Base-by-base conservation (phyloP, 495 filamentous ascomycete species). In the Pseudoneurospora amorphoporcata region DNA sequence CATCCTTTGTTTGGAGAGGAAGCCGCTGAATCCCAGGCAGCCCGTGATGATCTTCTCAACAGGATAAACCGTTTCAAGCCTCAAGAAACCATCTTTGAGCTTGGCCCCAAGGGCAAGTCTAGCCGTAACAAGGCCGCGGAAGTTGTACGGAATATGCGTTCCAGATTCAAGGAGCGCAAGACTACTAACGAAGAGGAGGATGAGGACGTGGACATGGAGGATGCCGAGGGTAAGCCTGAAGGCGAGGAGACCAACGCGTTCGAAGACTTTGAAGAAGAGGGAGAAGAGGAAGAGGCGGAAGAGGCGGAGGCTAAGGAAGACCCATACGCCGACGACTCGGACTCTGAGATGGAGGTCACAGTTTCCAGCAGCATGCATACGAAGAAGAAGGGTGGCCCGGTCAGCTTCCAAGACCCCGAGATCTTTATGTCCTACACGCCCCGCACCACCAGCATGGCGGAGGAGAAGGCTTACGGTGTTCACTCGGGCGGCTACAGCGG, bases 361-460 rank as follows among this genome's bases (percentile, higher is more conserved):
- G 90, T 98, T 76, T 90, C 91, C 10, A 88, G 91, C 77, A 78
- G 84, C 65, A 65, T 65, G 53, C 53, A 65, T 17, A 80, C 88
- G n/a, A 84, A 89, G 72, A 72, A 82, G 39, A 85, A 79, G 47
- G 84, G 83, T 68, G 77, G 81, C 29, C 73, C 79, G 3, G 82
- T 86, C 39, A 83, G 86, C 37, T 97, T 89, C 84, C 85, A 92
- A 79, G 94, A 97, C 79, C 86, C 91, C 4, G 95, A 97, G 53
- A 87, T 93, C 77, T 99, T 95, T 87, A 98, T 99, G 92, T 91
- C 92, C 19, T 99, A 99, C 86, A 91, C 87, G 0, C 95, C 95
- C 0, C 87, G 88, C 74, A 87, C 88, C 69, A 86, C 86, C 65
- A 94, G 92, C 79, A 82, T 90, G 4, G 92, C 90, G 39, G 96